Evolutionary conservation across 139 green algal species (phyloP).

Genomic region (Coelastrella sp.): DNA sequence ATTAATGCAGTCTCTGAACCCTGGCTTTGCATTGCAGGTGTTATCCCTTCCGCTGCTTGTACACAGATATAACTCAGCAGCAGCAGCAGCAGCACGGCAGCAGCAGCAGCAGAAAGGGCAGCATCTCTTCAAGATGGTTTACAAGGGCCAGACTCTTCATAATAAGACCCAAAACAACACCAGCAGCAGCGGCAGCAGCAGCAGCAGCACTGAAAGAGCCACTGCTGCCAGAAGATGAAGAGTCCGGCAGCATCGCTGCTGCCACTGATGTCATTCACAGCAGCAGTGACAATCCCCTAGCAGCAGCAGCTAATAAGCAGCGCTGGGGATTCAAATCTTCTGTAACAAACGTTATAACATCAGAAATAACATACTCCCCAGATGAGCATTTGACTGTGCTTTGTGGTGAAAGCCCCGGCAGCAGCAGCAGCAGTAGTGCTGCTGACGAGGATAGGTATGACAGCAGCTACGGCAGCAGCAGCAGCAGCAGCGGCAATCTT

Average conservation of each 20-base stretch:
- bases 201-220: background rate
- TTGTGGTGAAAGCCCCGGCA: background rate
- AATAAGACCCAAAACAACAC: background rate
- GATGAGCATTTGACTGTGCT: background rate
- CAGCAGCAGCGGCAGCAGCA: background rate
- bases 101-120: background rate
- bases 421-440: constrained; percentile 11
- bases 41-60: background rate
- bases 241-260: background rate
- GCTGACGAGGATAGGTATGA: background rate
- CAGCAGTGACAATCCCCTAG: background rate
- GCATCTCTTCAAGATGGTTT: background rate
- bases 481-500: too few species aligned
- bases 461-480: background rate
- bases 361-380: background rate
- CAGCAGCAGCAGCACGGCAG: background rate
- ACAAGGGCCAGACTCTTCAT: too few species aligned
- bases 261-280: background rate
- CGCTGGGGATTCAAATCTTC: background rate
- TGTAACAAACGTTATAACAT: background rate
- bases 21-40: background rate
- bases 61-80: background rate
- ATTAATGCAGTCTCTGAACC: background rate
- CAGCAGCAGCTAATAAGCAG: background rate
- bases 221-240: background rate